Evolutionary conservation across 2,329 filamentous ascomycete species (phyloP), one percentile per base, ranked within the genome.

Genomic region (Dactylellina drechsleri): DNA sequence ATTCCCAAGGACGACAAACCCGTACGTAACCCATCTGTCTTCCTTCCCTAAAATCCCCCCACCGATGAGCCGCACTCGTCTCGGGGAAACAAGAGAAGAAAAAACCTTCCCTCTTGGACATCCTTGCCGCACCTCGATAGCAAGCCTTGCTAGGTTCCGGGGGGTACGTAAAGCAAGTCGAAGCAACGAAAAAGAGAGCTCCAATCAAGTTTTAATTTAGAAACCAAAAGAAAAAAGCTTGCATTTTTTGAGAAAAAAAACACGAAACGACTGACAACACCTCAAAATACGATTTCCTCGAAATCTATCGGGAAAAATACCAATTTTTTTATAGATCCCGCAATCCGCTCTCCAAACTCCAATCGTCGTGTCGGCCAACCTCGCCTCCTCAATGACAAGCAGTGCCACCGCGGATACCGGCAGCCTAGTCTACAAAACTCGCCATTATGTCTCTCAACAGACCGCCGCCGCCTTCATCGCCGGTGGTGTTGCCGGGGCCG

Each of bases 391-490:
- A 75, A 75, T 75, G 71, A 68, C 71, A 45, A 75, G 36, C 41
- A 71, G 64, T 64, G 54, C 71, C 52, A 65, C 71, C 45, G 50
- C 71, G 18, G 65, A 67, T 40, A 36, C 26, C 45, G 56, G 43
- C 16, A 36, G 31, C 31, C 31, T 59, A n/a, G 13, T 65, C 28
- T 26, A 41, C 50, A 56, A 54, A 45, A 57, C 7, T 20, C 71
- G 71, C n/a, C 83, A 86, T 60, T 83, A 85, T 73, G 66, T 97
- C 77, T 90, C 93, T 8, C 91, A 96, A 77, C 93, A 94, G 2
- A 90, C 97, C 45, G 84, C 93, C 40, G 94, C 95, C 49, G 93
- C 95, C 40, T 99, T 99, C 81, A 91, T 96, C 80, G 95, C 92
- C 31, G 95, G 95, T 76, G 95, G 95, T 78, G 89, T 97, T 20